Conservation (phyloP, 768 basidiomycete species). For the Tricholoma matsutake region DNA sequence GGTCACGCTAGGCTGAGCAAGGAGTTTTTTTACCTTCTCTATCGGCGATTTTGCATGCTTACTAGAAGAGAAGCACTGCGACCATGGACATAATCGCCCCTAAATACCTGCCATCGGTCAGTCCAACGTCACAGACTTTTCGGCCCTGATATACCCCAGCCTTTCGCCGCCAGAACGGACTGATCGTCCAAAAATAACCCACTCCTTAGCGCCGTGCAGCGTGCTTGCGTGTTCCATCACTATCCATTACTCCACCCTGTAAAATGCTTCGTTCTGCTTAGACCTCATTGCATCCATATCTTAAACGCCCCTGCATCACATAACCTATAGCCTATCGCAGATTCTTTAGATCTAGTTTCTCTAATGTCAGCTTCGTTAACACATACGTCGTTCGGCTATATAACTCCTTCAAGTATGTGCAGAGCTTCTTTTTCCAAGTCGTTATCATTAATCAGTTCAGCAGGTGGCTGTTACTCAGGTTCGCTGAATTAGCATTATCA, state of each 20-base stretch:
- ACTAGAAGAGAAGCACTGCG: background rate
- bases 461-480: conserved; percentile 1
- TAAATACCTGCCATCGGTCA: conserved; percentile 14
- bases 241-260: conserved; percentile 4
- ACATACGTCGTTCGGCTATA: background rate
- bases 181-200: conserved; percentile 9
- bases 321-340: conserved; percentile 1
- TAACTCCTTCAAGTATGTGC: background rate
- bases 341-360: conserved; percentile 2
- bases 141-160: conserved; percentile 17
- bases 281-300: conserved; percentile 12
- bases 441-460: background rate
- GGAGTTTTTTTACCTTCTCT: background rate
- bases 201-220: background rate
- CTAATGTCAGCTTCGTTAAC: background rate
- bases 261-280: conserved; percentile 13
- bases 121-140: conserved; percentile 26
- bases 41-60: conserved; percentile 4
- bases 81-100: conserved; percentile 14
- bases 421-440: background rate
- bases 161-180: conserved; percentile 12
- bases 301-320: conserved; percentile 1
- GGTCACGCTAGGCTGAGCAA: conserved; percentile 19
- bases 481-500: background rate
- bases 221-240: conserved; percentile 8